A percentile compares a stretch with the other conserved stretches of the same genome.
Evolutionary conservation across 1,284 basidiomycete genomes (phyloP).

Genomic region (Moesziomyces antarcticus): DNA sequence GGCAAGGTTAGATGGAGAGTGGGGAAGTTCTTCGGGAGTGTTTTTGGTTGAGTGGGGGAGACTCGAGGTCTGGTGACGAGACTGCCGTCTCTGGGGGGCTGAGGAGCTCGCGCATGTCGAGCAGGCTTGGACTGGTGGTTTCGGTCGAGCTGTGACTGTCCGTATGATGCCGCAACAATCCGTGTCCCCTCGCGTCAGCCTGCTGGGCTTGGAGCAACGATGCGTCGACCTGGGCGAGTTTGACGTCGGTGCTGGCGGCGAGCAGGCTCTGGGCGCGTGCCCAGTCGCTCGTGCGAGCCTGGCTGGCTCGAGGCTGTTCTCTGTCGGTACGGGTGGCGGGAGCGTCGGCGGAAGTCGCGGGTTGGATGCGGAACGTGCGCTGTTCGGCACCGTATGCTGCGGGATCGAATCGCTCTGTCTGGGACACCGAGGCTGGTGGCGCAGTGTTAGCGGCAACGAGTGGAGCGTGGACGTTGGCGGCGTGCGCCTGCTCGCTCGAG

Average conservation of each 20-base stretch:
- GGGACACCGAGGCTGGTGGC: background rate
- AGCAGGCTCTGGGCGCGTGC: slow-evolving; percentile 25
- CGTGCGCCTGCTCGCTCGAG: slow-evolving; percentile 10
- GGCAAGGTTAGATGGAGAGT: background rate
- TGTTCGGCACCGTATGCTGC: slow-evolving; percentile 19
- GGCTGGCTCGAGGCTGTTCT: slow-evolving; percentile 8
- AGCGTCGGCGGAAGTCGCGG: too few relatives aligned
- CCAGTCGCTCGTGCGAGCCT: slow-evolving; percentile 36
- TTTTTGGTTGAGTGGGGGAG: slow-evolving; percentile 6
- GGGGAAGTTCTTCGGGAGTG: background rate
- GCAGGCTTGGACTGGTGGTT: slow-evolving; percentile 17
- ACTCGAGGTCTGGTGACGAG: slow-evolving; percentile 32
- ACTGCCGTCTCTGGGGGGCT: slow-evolving; percentile 30
- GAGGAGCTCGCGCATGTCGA: slow-evolving; percentile 23
- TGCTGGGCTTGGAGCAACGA: background rate
- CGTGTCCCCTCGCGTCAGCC: background rate
- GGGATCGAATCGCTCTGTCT: slow-evolving; percentile 15
- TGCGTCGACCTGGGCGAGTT: background rate
- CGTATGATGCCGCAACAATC: slow-evolving; percentile 16
- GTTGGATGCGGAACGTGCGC: slow-evolving; percentile 23
- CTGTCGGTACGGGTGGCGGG: background rate
- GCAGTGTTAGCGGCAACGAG: too few relatives aligned
- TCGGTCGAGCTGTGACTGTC: slow-evolving; percentile 26
- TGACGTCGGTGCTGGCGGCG: background rate
- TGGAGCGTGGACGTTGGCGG: slow-evolving; percentile 6